Base-by-base conservation (phyloP, 257 asterid species). In the Forsythia suspensa region DNA sequence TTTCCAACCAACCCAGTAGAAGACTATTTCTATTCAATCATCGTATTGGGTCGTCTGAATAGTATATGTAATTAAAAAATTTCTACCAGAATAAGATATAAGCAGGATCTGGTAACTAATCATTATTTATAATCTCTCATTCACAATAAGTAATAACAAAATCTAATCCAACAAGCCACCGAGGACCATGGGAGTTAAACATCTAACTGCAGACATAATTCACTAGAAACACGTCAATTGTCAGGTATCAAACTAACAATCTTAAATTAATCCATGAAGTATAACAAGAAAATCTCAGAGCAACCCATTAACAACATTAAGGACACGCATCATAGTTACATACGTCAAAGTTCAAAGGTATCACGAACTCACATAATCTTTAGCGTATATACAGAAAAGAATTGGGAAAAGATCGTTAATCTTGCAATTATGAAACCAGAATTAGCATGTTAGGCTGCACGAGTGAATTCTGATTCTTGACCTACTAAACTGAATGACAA, bases 1-100 rank as follows among this genome's bases (percentile, higher is more conserved):
- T 71, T 51, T 73, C 72, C 77, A 72, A 67, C 75, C 36, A 71
- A 72, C 73, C 71, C 76, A 37, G 76, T 63, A 44, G 79, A 39
- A 48, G 67, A 81, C 70, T 37, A 12, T 78, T 71, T 71, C 72
- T 72, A 59, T 73, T 72, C 71, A 73, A 72, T 12, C 12, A 73
- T 77, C 75, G 52, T 51, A 67, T 72, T 20, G 8, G 11, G 18
- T 46, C 34, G 4, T 63, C 39, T 21, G 39, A 63, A 24, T 63
- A 63, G 24, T 63, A 21, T 21, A 29, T 29, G 34, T 29, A 29
- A 29, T 29, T 29, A 29, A 29, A 24, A 42, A 40, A 63, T 72
- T 59, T 43, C 37, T 18, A 73, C 68, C 46, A 20, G 24, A 42
- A 74, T 51, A 51, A 46, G 57, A 21, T 44, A 61, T 68, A 55